Percentiles rank a stretch among this genome's conserved stretches.
phyloP scores from a whole-genome alignment of 192 early-diverging fungal species.

The Linnemannia zychae region DNA sequence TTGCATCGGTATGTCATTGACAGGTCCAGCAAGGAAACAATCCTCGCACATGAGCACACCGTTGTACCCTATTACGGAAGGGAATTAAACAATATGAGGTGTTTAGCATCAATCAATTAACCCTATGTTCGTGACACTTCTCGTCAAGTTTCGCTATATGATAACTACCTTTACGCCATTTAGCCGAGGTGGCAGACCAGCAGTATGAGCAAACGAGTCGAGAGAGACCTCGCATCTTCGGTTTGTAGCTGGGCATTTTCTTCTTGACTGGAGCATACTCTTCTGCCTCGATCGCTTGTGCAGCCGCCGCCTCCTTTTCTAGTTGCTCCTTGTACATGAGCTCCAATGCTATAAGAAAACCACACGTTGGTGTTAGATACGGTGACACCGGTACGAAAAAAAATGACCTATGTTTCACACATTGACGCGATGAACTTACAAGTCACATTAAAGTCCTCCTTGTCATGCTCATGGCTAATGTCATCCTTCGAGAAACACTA shows the following conservation, averaged over 20 bases:
- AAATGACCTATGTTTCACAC: background rate
- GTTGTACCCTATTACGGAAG: constrained; percentile 66
- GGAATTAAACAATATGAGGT: background rate
- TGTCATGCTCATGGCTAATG: constrained; percentile 65
- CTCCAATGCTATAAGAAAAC: constrained; percentile 20
- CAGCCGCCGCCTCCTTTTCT: constrained; percentile 37
- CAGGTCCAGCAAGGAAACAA: constrained; percentile 71
- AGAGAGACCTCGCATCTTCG: constrained; percentile 39
- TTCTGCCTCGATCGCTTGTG: constrained; percentile 18
- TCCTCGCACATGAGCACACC: constrained; percentile 79
- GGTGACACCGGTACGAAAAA: too few relatives aligned
- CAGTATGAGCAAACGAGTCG: constrained; percentile 71
- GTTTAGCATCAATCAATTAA: too few relatives aligned
- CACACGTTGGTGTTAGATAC: background rate
- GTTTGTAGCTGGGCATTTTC: constrained; percentile 45
- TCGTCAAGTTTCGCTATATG: background rate
- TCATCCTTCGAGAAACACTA: constrained; percentile 65
- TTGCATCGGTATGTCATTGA: constrained; percentile 54
- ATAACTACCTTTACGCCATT: constrained; percentile 72
- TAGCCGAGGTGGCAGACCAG: constrained; percentile 66
- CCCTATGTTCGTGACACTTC: background rate
- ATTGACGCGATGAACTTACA: constrained; percentile 53
- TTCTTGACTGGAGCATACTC: constrained; percentile 16
- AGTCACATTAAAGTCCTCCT: constrained; percentile 67
- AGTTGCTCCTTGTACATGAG: constrained; percentile 42